Conservation (phyloP, 2,329 filamentous ascomycete species). For the Fusarium keratoplasticum region DNA sequence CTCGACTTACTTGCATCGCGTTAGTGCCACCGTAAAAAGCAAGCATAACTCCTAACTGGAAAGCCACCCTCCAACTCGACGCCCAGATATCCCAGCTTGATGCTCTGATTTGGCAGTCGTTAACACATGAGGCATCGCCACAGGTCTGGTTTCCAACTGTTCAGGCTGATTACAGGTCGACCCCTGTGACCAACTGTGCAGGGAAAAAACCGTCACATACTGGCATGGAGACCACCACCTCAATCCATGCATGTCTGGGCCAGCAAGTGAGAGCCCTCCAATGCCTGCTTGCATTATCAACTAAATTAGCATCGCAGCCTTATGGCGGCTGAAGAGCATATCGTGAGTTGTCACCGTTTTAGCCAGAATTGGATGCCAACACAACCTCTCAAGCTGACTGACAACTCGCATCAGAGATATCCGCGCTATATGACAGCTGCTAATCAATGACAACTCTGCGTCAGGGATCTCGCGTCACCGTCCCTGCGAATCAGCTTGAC, state of each 20-base stretch:
- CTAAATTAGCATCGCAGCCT: background rate
- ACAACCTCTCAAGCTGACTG: background rate
- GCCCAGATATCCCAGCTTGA: slow-evolving; percentile 13
- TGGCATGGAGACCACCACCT: background rate
- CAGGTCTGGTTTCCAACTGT: slow-evolving; percentile 7
- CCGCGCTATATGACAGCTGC: background rate
- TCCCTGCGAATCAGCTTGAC: slow-evolving; percentile 17
- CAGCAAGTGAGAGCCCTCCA: background rate
- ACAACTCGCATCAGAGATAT: slow-evolving; percentile 7
- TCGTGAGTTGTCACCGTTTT: slow-evolving; percentile 2
- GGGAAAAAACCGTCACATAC: slow-evolving; percentile 3
- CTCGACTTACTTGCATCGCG: slow-evolving; percentile 38
- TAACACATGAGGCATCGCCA: slow-evolving; percentile 3
- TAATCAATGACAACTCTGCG: background rate
- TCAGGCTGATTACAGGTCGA: slow-evolving; percentile 1
- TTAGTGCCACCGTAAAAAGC: slow-evolving; percentile 43
- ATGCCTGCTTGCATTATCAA: background rate
- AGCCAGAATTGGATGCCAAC: background rate
- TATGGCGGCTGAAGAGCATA: background rate
- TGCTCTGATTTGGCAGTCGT: slow-evolving; percentile 10
- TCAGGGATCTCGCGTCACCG: slow-evolving; percentile 11
- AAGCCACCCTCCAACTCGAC: slow-evolving; percentile 19
- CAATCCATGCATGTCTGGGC: slow-evolving; percentile 12
- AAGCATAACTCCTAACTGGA: slow-evolving; percentile 32
- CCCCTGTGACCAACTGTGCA: background rate